Evolutionary conservation across 202 grass and related monocot genomes (phyloP).

Genomic region (Tripidium arundinaceum): DNA sequence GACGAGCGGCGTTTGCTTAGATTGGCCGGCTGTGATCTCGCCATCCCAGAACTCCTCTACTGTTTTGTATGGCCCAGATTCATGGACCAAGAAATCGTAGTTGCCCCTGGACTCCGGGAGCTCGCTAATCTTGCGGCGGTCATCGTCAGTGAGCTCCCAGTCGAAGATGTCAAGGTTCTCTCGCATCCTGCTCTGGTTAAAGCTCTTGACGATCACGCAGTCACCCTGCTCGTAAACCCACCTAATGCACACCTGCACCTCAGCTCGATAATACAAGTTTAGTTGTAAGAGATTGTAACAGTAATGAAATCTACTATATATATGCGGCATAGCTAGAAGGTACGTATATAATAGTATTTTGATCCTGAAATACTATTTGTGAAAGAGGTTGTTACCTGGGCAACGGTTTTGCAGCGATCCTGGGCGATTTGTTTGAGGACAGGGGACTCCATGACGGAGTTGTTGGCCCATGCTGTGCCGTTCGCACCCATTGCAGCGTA

Average conservation of each 20-base stretch:
- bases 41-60: slow-evolving; percentile 48
- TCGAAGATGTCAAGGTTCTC: slow-evolving; percentile 52
- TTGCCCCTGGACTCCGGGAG: slow-evolving; percentile 11
- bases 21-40: neutral
- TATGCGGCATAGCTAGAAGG: too few species aligned
- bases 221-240: slow-evolving; percentile 42
- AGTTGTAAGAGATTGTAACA: too few species aligned
- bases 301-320: too few species aligned
- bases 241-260: slow-evolving; percentile 33
- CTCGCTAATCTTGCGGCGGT: neutral
- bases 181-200: slow-evolving; percentile 32
- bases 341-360: too few species aligned
- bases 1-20: neutral
- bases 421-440: slow-evolving; percentile 45
- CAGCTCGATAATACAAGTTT: too few species aligned
- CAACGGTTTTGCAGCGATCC: neutral
- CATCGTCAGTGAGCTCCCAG: slow-evolving; percentile 44
- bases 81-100: slow-evolving; percentile 1
- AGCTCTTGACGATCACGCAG: slow-evolving; percentile 41
- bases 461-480: slow-evolving; percentile 34
- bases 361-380: too few species aligned
- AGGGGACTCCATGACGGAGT: slow-evolving; percentile 29
- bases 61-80: slow-evolving; percentile 28
- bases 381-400: too few species aligned
- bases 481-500: slow-evolving; percentile 43